Evolutionary conservation across 176 grass and related monocot species (phyloP).

Genomic region (Oryza meyeriana): DNA sequence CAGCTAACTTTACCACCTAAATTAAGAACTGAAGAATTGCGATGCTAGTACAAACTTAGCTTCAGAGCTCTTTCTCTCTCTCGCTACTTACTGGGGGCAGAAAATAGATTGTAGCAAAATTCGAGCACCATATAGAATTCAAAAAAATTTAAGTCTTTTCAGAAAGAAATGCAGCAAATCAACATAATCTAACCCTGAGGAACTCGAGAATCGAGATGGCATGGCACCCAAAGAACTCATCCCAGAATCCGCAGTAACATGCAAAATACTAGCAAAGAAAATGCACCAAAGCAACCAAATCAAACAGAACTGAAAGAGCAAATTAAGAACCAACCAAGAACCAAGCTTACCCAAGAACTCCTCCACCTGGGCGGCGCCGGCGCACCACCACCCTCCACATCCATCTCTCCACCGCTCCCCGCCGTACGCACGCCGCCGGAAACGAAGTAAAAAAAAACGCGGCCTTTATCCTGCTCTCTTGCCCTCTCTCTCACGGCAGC

Average conservation of each 20-base stretch:
- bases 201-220: background rate
- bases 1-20: background rate
- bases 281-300: background rate
- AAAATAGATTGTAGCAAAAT: background rate
- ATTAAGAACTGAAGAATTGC: background rate
- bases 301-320: background rate
- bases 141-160: background rate
- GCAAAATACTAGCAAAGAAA: background rate
- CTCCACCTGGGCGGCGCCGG: background rate
- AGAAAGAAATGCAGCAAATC: background rate
- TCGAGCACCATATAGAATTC: background rate
- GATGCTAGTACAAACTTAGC: background rate
- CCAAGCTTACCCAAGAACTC: slow-evolving; percentile 41
- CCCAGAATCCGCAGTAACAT: background rate
- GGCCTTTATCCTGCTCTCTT: background rate
- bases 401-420: slow-evolving; percentile 12
- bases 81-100: background rate
- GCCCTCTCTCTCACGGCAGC: background rate
- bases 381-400: slow-evolving; percentile 2
- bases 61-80: background rate
- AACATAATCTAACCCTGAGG: background rate
- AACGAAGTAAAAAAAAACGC: background rate
- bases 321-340: background rate
- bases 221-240: background rate
- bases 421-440: background rate